Evolutionary conservation across 2,329 filamentous ascomycete genomes (phyloP), one percentile per base, ranked within the genome.

Genomic region (Fusarium armeniacum): DNA sequence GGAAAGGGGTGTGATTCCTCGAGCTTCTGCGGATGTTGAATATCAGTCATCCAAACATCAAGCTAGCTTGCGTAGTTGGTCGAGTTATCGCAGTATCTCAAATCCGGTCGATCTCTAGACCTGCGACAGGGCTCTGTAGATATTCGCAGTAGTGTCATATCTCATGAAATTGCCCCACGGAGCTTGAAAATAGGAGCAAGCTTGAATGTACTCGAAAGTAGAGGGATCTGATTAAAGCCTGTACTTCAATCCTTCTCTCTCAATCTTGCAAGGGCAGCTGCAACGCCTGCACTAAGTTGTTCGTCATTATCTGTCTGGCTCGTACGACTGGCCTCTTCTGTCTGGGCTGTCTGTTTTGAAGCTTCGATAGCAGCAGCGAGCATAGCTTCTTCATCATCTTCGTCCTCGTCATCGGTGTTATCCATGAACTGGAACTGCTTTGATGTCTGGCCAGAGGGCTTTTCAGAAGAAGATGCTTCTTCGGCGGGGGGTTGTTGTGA

Each of bases 241-340:
- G 2, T 13, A 16, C 13, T 15, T 72, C 65, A 79, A 46, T 73
- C 76, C 16, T 69, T 71, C 57, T 89, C 81, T 58, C 88, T 81
- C 26, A 91, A 77, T 68, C 81, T 89, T 10, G 88, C 88, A 64
- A 91, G 75, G 18, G 89, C 89, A 33, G 86, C 87, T 46, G 88
- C 87, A 47, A 91, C 79, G 3, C 89, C 88, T 46, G 83, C 87
- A 63, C 83, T 84, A 7, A 91, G 78, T 33, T 83, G 78, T 7
- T 86, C 73, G 3, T 74, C 71, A n/a, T 69, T 58, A 47, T 64
- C 53, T 30, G 64, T 35, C 32, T 65, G 76, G 33, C 65, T 56
- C 9, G 50, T 36, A 35, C 60, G 64, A 40, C 54, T 78, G 58
- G 75, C 65, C 54, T 76, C 72, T 46, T 69, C 76, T 53, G 65